A percentile compares a stretch with the other conserved stretches of the same genome.
phyloP scores from a whole-genome alignment of 140 eudicot genomes.

The Ambrosia hybrid region DNA sequence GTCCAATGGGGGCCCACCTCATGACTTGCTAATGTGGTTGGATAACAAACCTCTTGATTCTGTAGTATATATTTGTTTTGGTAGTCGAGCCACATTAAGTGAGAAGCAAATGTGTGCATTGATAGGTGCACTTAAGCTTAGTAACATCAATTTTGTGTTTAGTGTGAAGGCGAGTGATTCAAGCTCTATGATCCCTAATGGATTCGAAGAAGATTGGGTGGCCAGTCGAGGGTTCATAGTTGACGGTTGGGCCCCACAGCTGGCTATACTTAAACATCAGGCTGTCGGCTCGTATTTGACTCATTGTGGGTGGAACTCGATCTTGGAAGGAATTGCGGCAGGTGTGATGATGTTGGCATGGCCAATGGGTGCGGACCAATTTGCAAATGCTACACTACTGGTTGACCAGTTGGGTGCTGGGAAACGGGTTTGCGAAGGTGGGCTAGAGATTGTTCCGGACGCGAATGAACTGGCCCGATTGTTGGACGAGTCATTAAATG shows the following conservation, averaged over 20 bases:
- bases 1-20: constrained; percentile 12
- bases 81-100: constrained; percentile 49
- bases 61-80: constrained; percentile 57
- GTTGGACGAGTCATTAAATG: constrained; percentile 15
- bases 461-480: constrained; percentile 32
- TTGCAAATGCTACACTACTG: constrained; percentile 29
- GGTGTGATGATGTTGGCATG: constrained; percentile 46
- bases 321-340: constrained; percentile 36
- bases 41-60: constrained; percentile 32
- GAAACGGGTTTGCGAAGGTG: constrained; percentile 37
- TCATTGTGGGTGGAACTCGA: constrained; percentile 53
- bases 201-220: constrained; percentile 31
- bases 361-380: constrained; percentile 52
- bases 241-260: constrained; percentile 48
- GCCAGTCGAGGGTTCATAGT: constrained; percentile 17
- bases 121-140: constrained; percentile 7
- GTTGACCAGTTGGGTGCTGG: constrained; percentile 42
- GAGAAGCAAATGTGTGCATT: constrained; percentile 50
- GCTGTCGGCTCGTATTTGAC: constrained; percentile 43
- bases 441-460: constrained; percentile 25
- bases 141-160: constrained; percentile 32
- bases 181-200: constrained; percentile 37
- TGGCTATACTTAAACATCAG: constrained; percentile 36
- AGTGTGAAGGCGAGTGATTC: constrained; percentile 32
- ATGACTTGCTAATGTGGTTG: constrained; percentile 39